These are phyloP conservation scores for Scheffersomyces lignosus DNA, from an alignment of 805 yeast species.

Conservation along the genomic window DNA sequence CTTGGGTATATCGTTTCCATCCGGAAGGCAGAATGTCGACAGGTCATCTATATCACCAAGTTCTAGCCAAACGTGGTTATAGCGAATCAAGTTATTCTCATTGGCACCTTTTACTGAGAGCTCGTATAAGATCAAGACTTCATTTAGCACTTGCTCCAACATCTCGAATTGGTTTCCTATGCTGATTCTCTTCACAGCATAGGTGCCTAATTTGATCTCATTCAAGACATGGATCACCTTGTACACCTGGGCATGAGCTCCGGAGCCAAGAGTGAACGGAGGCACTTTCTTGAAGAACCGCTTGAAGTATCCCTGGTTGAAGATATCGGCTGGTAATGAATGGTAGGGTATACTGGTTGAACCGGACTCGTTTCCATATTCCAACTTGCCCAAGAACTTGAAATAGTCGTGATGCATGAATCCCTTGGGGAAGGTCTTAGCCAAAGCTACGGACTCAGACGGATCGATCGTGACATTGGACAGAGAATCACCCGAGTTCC, in stretches of 20 bases:
- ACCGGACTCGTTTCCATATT: slow-evolving; percentile 7
- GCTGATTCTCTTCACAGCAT: slow-evolving; percentile 83
- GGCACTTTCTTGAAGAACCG: slow-evolving; percentile 65
- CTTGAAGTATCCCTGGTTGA: slow-evolving; percentile 79
- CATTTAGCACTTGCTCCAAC: slow-evolving; percentile 69
- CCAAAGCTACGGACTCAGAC: not conserved
- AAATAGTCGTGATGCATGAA: slow-evolving; percentile 40
- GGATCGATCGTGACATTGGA: slow-evolving; percentile 1
- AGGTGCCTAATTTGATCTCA: slow-evolving; percentile 68
- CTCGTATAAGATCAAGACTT: slow-evolving; percentile 69
- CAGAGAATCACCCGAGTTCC: not conserved
- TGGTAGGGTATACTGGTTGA: slow-evolving; percentile 3
- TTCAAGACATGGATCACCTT: slow-evolving; percentile 82
- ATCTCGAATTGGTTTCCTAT: slow-evolving; percentile 76
- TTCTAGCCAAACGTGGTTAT: slow-evolving; percentile 93
- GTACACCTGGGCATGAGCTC: slow-evolving; percentile 82
- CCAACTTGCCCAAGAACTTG: slow-evolving; percentile 31
- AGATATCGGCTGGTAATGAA: slow-evolving; percentile 53
- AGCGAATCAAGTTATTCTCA: slow-evolving; percentile 65
- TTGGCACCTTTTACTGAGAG: slow-evolving; percentile 45
- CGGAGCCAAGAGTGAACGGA: slow-evolving; percentile 63
- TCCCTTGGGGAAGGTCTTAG: slow-evolving; percentile 6
- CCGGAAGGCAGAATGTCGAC: slow-evolving; percentile 25
- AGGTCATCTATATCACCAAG: slow-evolving; percentile 55
- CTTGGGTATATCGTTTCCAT: slow-evolving; percentile 7